A percentile compares a stretch with the other conserved stretches of the same genome.
Conservation (phyloP, 2,329 filamentous ascomycete genomes). For the Beauveria bassiana region DNA sequence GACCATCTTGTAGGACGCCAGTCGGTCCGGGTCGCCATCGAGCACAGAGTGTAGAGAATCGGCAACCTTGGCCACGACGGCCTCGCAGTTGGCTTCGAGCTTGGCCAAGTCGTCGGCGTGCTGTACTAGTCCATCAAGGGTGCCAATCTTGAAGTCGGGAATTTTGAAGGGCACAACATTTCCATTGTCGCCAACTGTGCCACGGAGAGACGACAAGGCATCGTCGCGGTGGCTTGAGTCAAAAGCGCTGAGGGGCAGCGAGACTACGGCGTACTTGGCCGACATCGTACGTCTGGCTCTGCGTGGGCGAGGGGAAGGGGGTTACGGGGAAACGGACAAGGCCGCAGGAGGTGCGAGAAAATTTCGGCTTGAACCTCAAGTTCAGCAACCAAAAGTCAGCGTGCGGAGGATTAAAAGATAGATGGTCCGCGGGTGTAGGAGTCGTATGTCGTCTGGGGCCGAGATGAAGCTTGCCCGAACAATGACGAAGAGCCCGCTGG, state of each 20-base stretch:
- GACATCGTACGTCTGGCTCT: conserved; percentile 30
- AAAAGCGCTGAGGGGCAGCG: conserved; percentile 80
- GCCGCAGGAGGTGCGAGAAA: not conserved
- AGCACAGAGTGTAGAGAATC: conserved; percentile 79
- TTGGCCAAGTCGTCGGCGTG: conserved; percentile 93
- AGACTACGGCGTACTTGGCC: conserved; percentile 76
- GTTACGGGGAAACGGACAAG: not conserved
- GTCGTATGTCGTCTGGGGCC: not conserved
- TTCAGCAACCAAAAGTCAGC: not conserved
- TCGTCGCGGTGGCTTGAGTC: conserved; percentile 74
- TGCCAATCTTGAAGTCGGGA: conserved; percentile 96
- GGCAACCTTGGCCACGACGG: conserved; percentile 78
- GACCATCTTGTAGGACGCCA: conserved; percentile 81
- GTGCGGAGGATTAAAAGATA: not conserved
- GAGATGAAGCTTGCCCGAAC: conserved; percentile 1
- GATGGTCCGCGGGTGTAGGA: not conserved
- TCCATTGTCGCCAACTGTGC: conserved; percentile 69
- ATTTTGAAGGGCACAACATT: conserved; percentile 70
- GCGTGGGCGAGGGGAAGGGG: not conserved
- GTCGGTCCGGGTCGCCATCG: conserved; percentile 75
- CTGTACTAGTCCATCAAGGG: conserved; percentile 87
- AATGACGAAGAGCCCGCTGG: conserved; percentile 2
- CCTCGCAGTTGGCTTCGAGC: conserved; percentile 71
- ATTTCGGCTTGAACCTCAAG: not conserved
- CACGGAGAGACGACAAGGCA: conserved; percentile 67